phyloP scores from a whole-genome alignment of 306 rosid species.

The Prunus campanulata region DNA sequence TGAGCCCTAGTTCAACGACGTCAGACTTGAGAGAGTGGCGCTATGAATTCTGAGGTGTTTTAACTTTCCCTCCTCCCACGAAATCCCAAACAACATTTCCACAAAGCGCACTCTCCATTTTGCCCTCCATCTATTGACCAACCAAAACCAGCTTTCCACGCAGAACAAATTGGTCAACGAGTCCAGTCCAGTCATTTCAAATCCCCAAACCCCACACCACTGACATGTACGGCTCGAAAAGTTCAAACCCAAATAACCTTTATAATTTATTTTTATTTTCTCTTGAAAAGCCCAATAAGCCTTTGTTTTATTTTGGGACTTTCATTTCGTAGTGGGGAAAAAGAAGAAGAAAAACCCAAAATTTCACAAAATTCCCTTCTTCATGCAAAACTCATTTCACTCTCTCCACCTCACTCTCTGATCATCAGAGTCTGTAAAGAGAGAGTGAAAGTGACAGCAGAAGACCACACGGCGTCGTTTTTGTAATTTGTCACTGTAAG shows the following conservation, averaged over 20 bases:
- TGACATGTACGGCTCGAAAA: neutral
- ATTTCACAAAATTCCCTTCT: neutral
- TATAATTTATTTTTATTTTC: neutral
- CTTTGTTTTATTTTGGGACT: neutral
- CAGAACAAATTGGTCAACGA: neutral
- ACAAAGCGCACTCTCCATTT: neutral
- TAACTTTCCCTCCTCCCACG: too few relatives aligned
- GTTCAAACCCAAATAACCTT: neutral
- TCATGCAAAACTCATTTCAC: neutral
- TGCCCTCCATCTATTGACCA: neutral
- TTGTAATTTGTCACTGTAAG: neutral
- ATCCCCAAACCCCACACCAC: neutral
- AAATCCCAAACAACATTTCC: too few relatives aligned
- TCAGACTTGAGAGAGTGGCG: too few relatives aligned
- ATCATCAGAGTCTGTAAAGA: neutral
- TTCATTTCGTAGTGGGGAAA: too few relatives aligned
- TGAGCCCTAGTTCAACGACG: too few relatives aligned
- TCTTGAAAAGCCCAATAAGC: neutral
- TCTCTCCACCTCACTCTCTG: neutral
- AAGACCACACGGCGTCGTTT: neutral
- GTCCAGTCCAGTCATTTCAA: neutral
- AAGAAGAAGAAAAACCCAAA: neutral
- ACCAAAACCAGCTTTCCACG: neutral
- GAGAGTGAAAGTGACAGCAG: neutral
- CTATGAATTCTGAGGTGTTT: too few relatives aligned